Base-by-base conservation (phyloP, 2,329 filamentous ascomycete species). In the Beauveria asiatica region DNA sequence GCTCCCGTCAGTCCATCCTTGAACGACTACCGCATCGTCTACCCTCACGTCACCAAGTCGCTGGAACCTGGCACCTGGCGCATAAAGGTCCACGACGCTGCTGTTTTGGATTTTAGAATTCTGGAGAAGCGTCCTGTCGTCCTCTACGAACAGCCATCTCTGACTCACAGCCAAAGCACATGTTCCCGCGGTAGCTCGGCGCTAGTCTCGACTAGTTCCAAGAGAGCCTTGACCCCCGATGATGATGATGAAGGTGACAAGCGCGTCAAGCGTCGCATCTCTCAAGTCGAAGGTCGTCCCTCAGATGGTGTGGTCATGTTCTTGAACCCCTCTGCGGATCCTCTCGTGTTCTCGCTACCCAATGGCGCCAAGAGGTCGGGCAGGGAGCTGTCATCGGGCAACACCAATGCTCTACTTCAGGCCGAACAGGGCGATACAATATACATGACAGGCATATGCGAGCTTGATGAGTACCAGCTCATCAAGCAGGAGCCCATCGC, bases 401-500 rank as follows among this genome's bases (percentile, higher is more conserved):
- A 74, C 60, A 74, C 76, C 17, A 80, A 84, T 53, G 74, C 81
- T 8, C 73, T 84, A 1, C 68, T 84, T 17, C 79, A 83, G 41
- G 69, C 83, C 48, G 72, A 79, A 62, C 69, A 74, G 59, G 78
- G 78, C 37, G 76, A 83, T 52, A 80, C 79, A 0, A 72, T 80
- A 11, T 72, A 74, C 19, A 73, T 84, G 3, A 75, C 79, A 1
- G 77, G 78, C 42, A 76, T 78, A 16, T 77, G 74, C 63, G 80
- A 82, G 64, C 70, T 81, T 7, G 79, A 83, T 65, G 70, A 77
- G 59, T 85, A 84, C 63, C 75, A 76, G 57, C 71, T 85, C 63
- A 83, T 80, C 42, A 84, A 82, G 67, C 74, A 76, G 42, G 77
- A 83, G 17, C 76, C 78, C n/a, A 84, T 85, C 57, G 81, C 82